Conservation (phyloP, 2,329 filamentous ascomycete species). For the Gremmenia infestans region DNA sequence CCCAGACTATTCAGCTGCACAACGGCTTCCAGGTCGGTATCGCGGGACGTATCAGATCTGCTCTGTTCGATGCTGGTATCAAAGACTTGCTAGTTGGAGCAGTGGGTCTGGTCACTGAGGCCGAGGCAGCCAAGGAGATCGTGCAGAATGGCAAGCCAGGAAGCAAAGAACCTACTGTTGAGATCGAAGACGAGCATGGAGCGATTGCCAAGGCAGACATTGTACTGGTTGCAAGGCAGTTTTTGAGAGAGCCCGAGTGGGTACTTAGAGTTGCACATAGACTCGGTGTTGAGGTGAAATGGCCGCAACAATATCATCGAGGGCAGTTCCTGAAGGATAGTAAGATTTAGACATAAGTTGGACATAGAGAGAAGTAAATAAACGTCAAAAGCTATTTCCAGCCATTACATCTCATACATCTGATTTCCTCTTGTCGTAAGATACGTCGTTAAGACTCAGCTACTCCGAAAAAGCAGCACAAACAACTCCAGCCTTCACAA, state of each 20-base stretch:
- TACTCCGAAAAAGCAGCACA: background rate
- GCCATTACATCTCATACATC: background rate
- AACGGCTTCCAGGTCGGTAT: slow-evolving; percentile 70
- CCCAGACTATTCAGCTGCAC: slow-evolving; percentile 52
- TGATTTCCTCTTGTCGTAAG: background rate
- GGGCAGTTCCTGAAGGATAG: slow-evolving; percentile 22
- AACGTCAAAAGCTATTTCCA: background rate
- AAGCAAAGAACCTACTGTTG: slow-evolving; percentile 37
- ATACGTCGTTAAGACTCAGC: background rate
- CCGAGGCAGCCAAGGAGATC: slow-evolving; percentile 57
- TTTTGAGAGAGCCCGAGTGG: slow-evolving; percentile 77
- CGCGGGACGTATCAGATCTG: slow-evolving; percentile 65
- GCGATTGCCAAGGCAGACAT: slow-evolving; percentile 51
- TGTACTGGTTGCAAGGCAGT: slow-evolving; percentile 67
- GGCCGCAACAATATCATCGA: slow-evolving; percentile 43
- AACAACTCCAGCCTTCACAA: background rate
- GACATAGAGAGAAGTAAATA: background rate
- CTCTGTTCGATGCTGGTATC: slow-evolving; percentile 45
- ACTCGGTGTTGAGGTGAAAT: slow-evolving; percentile 64
- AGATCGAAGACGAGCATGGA: slow-evolving; percentile 37
- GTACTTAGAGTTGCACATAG: slow-evolving; percentile 69
- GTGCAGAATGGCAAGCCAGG: slow-evolving; percentile 42
- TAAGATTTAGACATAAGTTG: slow-evolving; percentile 16
- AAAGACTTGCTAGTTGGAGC: slow-evolving; percentile 60
- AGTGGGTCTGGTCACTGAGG: slow-evolving; percentile 68